These are phyloP conservation scores for Inga oerstediana DNA, from an alignment of 306 rosid genomes.

Conservation along the genomic window DNA sequence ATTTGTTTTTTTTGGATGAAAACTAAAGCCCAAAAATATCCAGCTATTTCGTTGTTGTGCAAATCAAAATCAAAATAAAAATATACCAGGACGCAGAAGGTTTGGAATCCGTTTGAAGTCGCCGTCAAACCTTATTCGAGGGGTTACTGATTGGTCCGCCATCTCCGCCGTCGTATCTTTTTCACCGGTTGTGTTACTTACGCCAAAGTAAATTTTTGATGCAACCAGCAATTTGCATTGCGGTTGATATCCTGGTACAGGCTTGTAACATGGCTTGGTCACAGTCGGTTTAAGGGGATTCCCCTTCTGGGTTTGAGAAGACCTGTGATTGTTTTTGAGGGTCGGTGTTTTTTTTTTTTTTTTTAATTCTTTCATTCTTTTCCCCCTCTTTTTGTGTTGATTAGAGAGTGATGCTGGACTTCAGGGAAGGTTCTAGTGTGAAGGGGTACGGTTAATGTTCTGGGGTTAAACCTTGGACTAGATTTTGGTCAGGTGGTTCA, in stretches of 20 bases:
- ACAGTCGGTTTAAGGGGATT: slow-evolving; percentile 36
- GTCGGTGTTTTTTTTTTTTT: slow-evolving; percentile 38
- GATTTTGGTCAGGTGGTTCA: slow-evolving; percentile 35
- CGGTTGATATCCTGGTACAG: slow-evolving; percentile 39
- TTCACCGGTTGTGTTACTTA: slow-evolving; percentile 29
- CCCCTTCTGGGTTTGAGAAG: slow-evolving; percentile 49
- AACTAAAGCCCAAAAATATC: slow-evolving; percentile 14
- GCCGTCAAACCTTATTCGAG: slow-evolving; percentile 44
- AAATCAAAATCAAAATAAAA: slow-evolving; percentile 20
- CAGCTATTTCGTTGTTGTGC: slow-evolving; percentile 28
- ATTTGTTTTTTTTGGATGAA: neutral
- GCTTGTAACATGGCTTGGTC: slow-evolving; percentile 36
- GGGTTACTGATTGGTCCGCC: slow-evolving; percentile 43
- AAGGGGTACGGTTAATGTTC: slow-evolving; percentile 48
- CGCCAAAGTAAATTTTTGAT: slow-evolving; percentile 24
- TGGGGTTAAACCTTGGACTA: slow-evolving; percentile 49
- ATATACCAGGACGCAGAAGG: slow-evolving; percentile 25
- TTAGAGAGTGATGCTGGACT: slow-evolving; percentile 75
- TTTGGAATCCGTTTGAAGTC: slow-evolving; percentile 54
- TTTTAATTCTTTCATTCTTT: neutral
- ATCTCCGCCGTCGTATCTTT: slow-evolving; percentile 39
- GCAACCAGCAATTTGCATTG: slow-evolving; percentile 41
- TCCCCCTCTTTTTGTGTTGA: slow-evolving; percentile 3
- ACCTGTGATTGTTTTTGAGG: slow-evolving; percentile 42
- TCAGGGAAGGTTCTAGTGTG: slow-evolving; percentile 58